A percentile compares a stretch with the other conserved stretches of the same genome.
Evolutionary conservation across 75 land plant genomes (phyloP).

Genomic region (Picea glauca): DNA sequence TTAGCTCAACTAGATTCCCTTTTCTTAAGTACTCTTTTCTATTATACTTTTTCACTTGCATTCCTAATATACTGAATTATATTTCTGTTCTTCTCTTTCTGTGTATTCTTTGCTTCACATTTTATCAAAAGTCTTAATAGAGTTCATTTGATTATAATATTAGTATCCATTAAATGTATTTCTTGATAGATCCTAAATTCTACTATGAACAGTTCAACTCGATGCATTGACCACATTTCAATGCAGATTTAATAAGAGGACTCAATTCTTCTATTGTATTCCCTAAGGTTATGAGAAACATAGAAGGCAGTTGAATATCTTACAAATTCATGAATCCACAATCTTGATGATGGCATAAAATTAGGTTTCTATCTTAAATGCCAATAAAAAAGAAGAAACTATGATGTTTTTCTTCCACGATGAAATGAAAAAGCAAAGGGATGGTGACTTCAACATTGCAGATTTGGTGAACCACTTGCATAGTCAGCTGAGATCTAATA

Average conservation of each 20-base stretch:
- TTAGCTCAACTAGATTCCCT: too few species aligned
- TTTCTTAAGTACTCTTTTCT: too few species aligned
- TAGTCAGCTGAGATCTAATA: constrained; percentile 22
- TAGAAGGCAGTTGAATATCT: too few species aligned
- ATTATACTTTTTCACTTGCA: too few species aligned
- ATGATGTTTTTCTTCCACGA: constrained; percentile 57
- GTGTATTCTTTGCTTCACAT: too few species aligned
- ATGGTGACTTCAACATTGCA: constrained; percentile 52
- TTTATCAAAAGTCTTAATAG: background rate
- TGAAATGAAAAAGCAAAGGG: constrained; percentile 42
- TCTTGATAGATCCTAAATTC: constrained; percentile 70
- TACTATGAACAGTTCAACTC: constrained; percentile 37
- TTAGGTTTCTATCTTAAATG: too few species aligned
- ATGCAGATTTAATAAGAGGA: constrained; percentile 29
- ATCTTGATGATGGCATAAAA: constrained; percentile 29
- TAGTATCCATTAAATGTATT: constrained; percentile 25
- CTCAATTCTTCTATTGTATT: constrained; percentile 55
- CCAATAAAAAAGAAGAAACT: constrained; percentile 49
- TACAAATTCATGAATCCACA: constrained; percentile 25
- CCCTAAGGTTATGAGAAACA: constrained; percentile 56
- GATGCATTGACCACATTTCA: too few species aligned
- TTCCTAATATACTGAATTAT: too few species aligned
- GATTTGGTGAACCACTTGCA: too few species aligned
- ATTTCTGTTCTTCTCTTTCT: too few species aligned
- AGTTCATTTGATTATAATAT: background rate